These are phyloP conservation scores for Chimonanthus salicifolius DNA, from an alignment of 164 flowering plant species.

Conservation along the genomic window DNA sequence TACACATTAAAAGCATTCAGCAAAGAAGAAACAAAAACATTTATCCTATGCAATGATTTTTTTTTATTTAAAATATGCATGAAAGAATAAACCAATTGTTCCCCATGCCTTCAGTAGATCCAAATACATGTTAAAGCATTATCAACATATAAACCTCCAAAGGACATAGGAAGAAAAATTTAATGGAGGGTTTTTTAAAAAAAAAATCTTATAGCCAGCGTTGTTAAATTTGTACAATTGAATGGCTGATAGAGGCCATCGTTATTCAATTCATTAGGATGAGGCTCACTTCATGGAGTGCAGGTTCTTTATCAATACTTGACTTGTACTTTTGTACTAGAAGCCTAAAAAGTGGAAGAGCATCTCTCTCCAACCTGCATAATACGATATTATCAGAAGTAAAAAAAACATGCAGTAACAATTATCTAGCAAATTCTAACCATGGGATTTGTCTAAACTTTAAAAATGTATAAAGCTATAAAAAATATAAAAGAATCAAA, in stretches of 20 bases:
- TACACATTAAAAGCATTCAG: too few relatives aligned
- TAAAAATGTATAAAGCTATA: too few relatives aligned
- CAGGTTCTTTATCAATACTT: slow-evolving; percentile 68
- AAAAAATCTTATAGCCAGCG: neutral
- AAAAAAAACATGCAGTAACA: too few relatives aligned
- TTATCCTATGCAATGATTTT: too few relatives aligned
- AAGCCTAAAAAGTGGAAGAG: slow-evolving; percentile 84
- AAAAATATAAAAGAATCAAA: too few relatives aligned
- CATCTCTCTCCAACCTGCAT: slow-evolving; percentile 89
- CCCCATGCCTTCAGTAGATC: too few relatives aligned
- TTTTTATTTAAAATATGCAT: too few relatives aligned
- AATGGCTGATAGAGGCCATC: neutral
- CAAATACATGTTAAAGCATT: neutral
- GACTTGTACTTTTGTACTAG: slow-evolving; percentile 63
- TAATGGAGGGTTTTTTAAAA: neutral
- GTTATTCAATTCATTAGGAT: slow-evolving; percentile 1
- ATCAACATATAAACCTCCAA: neutral
- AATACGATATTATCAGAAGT: neutral
- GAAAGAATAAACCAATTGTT: too few relatives aligned
- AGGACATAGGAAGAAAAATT: neutral
- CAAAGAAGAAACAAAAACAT: too few relatives aligned
- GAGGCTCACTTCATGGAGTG: slow-evolving; percentile 57
- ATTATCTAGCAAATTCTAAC: too few relatives aligned
- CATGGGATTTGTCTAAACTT: too few relatives aligned
- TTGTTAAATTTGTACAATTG: neutral